Base-by-base conservation (phyloP, 345 rosid species). In the Populus deltoides region DNA sequence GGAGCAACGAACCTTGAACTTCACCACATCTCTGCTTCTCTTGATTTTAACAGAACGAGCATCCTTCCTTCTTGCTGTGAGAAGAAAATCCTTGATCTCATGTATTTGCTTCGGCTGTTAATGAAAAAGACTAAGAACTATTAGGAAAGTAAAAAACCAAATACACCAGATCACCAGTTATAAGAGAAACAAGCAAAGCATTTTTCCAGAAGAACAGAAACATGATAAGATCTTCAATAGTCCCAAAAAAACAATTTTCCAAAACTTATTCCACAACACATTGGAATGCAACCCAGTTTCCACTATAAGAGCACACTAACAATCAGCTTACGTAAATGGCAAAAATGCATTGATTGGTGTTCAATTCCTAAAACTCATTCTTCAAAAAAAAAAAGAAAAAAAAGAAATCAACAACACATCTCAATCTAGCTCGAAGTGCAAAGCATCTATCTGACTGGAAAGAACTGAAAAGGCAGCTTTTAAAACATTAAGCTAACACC, bases 1-100 rank as follows among this genome's bases (percentile, higher is more conserved):
- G 70, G 99, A 95, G 85, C 97, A 95, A 66, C 99, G 89, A 55
- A 93, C 97, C 96, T 95, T 95, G 89, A 95, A 95, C 92, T 95
- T 95, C 49, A 92, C 92, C 24, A 87, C 88, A 71, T 91, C 92
- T 70, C 70, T 90, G 90, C 94, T 87, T 82, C 87, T 90, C 94
- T 91, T 93, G 85, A 93, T 95, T 82, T 93, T 93, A 84, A 95
- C 98, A 0, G 96, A 90, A 71, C 92, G 87, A 0, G 94, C 98
- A 80, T 95, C 98, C 59, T 95, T 95, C 90, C 98, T 95, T 82
- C 99, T 87, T 18, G 97, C 98, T 22, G 98, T 95, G 59, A 95
- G 89, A 80, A 95, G 99, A 85, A 93, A 95, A 84, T 93, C 99
- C 88, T 95, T 95, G 80, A 93, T 93, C 90, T 95, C 99, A 11